phyloP scores from a whole-genome alignment of 2,329 filamentous ascomycete species.

The Phaeophleospora eucalypticola region DNA sequence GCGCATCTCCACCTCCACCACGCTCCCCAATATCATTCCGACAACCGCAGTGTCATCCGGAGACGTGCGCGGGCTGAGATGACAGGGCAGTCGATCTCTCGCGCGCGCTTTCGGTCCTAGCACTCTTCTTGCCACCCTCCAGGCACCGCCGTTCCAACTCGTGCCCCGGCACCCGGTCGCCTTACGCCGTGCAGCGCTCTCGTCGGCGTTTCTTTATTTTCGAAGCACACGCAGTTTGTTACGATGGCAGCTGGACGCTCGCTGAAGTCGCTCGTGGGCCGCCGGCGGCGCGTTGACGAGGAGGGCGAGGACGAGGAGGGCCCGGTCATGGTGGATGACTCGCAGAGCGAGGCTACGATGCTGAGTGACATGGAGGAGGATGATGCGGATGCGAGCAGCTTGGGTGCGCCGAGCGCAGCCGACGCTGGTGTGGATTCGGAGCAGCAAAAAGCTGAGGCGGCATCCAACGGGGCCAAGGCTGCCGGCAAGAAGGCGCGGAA shows the following conservation, averaged over 20 bases:
- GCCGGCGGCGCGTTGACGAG: constrained; percentile 65
- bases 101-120: constrained; percentile 10
- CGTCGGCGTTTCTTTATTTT: constrained; percentile 9
- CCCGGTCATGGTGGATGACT: constrained; percentile 56
- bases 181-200: constrained; percentile 1
- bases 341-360: constrained; percentile 58
- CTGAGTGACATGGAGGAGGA: constrained; percentile 56
- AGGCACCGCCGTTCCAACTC: background rate
- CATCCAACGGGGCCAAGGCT: constrained; percentile 18
- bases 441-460: constrained; percentile 25
- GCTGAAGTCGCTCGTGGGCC: constrained; percentile 63
- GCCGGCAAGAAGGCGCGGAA: constrained; percentile 36
- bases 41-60: background rate
- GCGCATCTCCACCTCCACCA: background rate
- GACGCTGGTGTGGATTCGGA: constrained; percentile 23
- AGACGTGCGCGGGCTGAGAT: constrained; percentile 5
- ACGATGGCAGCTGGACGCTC: constrained; percentile 50
- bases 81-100: constrained; percentile 4
- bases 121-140: constrained; percentile 7
- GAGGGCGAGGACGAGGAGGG: constrained; percentile 64
- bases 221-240: constrained; percentile 7
- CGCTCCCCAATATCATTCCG: background rate
- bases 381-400: constrained; percentile 34
- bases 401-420: constrained; percentile 22
- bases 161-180: constrained; percentile 1